Evolutionary conservation across 257 asterid genomes (phyloP).

Genomic region (Nicotiana tomentosiformis): DNA sequence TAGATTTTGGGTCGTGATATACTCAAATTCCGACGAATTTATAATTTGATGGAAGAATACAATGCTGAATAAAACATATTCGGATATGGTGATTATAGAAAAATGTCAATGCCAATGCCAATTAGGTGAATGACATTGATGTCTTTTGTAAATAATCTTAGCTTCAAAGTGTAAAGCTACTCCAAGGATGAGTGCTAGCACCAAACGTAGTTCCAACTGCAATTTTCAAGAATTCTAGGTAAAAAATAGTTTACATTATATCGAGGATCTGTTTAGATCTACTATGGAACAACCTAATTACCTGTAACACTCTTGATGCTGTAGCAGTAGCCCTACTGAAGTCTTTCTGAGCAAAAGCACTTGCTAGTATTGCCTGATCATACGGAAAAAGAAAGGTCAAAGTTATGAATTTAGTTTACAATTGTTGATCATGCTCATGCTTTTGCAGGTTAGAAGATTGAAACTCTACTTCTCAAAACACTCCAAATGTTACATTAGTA

Average conservation of each 20-base stretch:
- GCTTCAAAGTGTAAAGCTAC: slow-evolving; percentile 60
- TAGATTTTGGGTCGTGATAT: too few species aligned
- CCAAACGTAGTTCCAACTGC: slow-evolving; percentile 68
- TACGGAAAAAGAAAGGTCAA: neutral
- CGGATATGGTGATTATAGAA: too few species aligned
- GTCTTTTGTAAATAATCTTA: slow-evolving; percentile 49
- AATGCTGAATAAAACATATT: slow-evolving; percentile 33
- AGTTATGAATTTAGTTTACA: neutral
- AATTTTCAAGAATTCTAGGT: neutral
- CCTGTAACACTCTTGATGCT: slow-evolving; percentile 65
- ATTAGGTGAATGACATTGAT: slow-evolving; percentile 47
- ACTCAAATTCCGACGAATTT: slow-evolving; percentile 55
- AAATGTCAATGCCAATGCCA: slow-evolving; percentile 32
- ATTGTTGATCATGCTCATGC: neutral
- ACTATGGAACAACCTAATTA: neutral
- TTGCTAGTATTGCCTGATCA: slow-evolving; percentile 58
- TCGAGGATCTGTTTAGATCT: neutral
- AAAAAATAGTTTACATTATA: neutral
- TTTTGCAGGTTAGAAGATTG: neutral
- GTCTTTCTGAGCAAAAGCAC: slow-evolving; percentile 69
- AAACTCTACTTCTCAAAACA: neutral
- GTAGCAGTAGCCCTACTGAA: slow-evolving; percentile 39
- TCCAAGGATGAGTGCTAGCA: slow-evolving; percentile 50
- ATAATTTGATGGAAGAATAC: slow-evolving; percentile 27
- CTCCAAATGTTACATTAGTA: slow-evolving; percentile 6